phyloP scores from a whole-genome alignment of 2,329 filamentous ascomycete genomes.

The Trichoderma brevicompactum region DNA sequence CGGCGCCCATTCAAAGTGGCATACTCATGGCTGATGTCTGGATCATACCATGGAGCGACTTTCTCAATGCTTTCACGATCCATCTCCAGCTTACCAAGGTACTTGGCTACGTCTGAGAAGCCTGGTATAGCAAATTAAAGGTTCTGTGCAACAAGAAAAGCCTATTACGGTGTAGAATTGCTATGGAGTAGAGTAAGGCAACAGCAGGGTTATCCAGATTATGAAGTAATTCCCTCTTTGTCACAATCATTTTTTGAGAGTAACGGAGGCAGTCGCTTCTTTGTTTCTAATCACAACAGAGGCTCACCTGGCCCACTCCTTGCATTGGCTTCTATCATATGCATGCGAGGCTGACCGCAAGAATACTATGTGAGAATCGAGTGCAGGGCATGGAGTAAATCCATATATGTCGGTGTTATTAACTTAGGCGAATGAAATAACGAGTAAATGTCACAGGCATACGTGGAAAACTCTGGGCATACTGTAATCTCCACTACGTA shows the following conservation, averaged over 20 bases:
- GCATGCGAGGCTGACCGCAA: too few species aligned
- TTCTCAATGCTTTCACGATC: background rate
- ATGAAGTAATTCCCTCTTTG: background rate
- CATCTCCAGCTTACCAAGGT: background rate
- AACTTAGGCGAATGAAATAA: background rate
- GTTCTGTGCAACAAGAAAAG: background rate
- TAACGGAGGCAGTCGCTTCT: background rate
- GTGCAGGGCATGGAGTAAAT: background rate
- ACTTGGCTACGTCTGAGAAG: too few species aligned
- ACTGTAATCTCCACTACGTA: background rate
- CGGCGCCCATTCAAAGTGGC: background rate
- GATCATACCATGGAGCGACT: background rate
- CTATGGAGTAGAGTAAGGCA: background rate
- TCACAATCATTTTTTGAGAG: background rate
- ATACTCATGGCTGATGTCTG: background rate
- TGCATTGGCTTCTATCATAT: too few species aligned
- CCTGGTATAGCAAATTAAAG: background rate
- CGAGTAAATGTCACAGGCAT: background rate
- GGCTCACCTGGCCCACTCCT: too few species aligned
- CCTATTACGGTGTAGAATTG: too few species aligned
- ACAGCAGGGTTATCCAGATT: background rate
- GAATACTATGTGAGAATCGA: too few species aligned
- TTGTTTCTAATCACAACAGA: too few species aligned
- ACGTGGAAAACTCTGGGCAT: background rate
- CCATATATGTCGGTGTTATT: background rate